These are phyloP conservation scores for Aspergillus coremiiformis DNA, from an alignment of 495 filamentous ascomycete species.

Conservation along the genomic window DNA sequence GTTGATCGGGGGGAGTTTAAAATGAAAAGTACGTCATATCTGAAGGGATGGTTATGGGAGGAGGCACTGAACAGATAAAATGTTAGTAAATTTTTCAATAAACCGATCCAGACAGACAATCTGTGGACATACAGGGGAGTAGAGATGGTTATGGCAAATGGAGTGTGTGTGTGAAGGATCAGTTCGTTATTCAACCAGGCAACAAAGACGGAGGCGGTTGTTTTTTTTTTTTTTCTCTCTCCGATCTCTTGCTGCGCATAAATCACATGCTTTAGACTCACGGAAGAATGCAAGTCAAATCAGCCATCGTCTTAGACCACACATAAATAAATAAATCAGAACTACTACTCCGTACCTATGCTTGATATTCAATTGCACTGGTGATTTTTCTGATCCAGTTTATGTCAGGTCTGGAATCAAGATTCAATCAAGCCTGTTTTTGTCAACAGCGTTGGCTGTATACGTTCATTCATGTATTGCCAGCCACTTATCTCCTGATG, in stretches of 20 bases:
- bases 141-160: background rate
- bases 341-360: too few species aligned
- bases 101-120: background rate
- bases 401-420: too few species aligned
- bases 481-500: background rate
- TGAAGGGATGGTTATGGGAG: slow-evolving; percentile 9
- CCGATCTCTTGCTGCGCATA: too few species aligned
- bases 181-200: background rate
- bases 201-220: background rate
- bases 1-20: slow-evolving; percentile 12
- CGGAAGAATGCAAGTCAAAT: background rate
- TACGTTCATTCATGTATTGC: background rate
- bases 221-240: too few species aligned
- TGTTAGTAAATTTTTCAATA: background rate
- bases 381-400: too few species aligned
- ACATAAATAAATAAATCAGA: background rate
- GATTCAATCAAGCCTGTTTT: background rate
- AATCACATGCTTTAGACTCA: slow-evolving; percentile 24
- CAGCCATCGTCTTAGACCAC: background rate
- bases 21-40: slow-evolving; percentile 32
- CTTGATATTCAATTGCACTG: too few species aligned
- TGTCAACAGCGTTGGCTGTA: background rate
- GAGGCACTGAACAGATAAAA: background rate
- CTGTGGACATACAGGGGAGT: background rate
- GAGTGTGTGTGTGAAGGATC: background rate